Conservation (phyloP, 768 basidiomycete species). For the Psilocybe sp. region DNA sequence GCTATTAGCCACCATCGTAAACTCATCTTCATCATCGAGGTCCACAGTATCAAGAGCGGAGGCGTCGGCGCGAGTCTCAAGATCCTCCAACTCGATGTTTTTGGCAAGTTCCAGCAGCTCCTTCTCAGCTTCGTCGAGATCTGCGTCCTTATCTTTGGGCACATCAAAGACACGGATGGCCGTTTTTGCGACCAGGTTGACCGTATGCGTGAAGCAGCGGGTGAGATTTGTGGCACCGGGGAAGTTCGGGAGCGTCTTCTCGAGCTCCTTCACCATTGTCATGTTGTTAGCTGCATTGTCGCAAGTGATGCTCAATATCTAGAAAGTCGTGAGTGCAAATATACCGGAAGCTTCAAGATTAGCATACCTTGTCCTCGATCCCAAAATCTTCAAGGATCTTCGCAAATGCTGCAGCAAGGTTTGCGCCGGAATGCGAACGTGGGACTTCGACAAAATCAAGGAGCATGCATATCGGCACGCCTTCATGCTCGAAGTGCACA, state of each 20-base stretch:
- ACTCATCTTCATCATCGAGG: not conserved
- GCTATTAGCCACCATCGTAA: not conserved
- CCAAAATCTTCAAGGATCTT: too few relatives aligned
- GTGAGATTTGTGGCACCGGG: not conserved
- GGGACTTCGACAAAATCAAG: too few relatives aligned
- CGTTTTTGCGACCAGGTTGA: not conserved
- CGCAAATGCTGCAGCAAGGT: too few relatives aligned
- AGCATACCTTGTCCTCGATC: too few relatives aligned
- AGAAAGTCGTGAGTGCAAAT: not conserved
- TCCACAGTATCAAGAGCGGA: too few relatives aligned
- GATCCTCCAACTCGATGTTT: slow-evolving; percentile 5
- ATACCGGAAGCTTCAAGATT: too few relatives aligned
- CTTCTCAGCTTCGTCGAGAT: slow-evolving; percentile 5
- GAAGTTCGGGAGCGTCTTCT: not conserved
- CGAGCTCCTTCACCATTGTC: not conserved
- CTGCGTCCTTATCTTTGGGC: not conserved
- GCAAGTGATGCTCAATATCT: slow-evolving; percentile 19
- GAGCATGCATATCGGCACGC: too few relatives aligned
- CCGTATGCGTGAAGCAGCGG: not conserved
- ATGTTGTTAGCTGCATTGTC: slow-evolving; percentile 25
- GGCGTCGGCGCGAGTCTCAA: slow-evolving; percentile 28
- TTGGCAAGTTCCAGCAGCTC: slow-evolving; percentile 13
- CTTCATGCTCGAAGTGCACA: too few relatives aligned
- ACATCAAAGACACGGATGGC: not conserved
- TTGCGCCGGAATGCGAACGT: too few relatives aligned